Base-by-base conservation (phyloP, 306 rosid genomes). In the Casuarina cunninghamiana region DNA sequence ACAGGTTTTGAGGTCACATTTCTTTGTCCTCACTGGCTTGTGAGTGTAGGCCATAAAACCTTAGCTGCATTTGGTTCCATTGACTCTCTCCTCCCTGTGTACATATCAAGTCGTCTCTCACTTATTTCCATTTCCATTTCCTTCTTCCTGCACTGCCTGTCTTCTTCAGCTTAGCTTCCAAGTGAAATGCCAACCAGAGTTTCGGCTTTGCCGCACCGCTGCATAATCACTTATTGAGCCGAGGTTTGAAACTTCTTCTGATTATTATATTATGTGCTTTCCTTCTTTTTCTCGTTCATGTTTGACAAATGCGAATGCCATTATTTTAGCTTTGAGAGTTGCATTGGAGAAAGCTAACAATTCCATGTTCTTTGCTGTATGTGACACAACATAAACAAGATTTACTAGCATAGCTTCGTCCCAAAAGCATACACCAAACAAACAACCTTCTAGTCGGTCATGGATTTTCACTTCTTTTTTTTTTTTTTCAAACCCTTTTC, bases 1-100 rank as follows among this genome's bases (percentile, higher is more conserved):
- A 70, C 77, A 77, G 58, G 75, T 82, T 87, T 74, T 73, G 76
- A 83, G 86, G 86, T 81, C 84, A 80, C 53, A 71, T 83, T 90
- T 89, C 79, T 87, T 82, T 84, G 88, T 84, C 90, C 87, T 75
- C 71, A 83, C 84, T 89, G 91, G 79, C 80, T 79, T 79, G 26
- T 80, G 43, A 79, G 73, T 82, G 77, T 63, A 69, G 68, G 71
- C 81, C 79, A 69, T 69, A 79, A 78, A 66, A 77, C 72, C 50
- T 72, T 77, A 72, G 71, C 85, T 75, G 51, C 77, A 50, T 71
- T 50, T 80, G 46, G 76, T 78, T 86, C 65, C 63, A 26, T 62
- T 44, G 2, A 3, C 48, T 26, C 78, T 38, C 53, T 71, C 46
- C 11, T 10, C 43, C 6, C 12, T 75, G 54, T 46, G 19, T 48